These are phyloP conservation scores for Candida tetrigidarum DNA, from an alignment of 1,139 yeast species.

Conservation along the genomic window DNA sequence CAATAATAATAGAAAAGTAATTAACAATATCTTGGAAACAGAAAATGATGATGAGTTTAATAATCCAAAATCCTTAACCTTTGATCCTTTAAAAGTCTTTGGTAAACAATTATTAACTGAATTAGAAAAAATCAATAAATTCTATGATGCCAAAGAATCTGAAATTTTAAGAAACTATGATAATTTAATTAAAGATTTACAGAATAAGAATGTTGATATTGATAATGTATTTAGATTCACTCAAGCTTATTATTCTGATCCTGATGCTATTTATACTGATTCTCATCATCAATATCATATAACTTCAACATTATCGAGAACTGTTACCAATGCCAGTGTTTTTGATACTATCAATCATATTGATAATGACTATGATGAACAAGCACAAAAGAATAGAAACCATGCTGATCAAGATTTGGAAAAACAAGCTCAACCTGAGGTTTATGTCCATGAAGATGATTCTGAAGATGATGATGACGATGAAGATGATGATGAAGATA, in stretches of 20 bases:
- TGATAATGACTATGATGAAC: constrained; percentile 19
- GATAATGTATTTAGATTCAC: constrained; percentile 29
- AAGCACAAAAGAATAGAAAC: constrained; percentile 3
- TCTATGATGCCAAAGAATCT: constrained; percentile 53
- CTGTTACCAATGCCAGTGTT: constrained; percentile 34
- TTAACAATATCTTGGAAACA: not conserved
- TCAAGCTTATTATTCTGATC: constrained; percentile 10
- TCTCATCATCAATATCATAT: constrained; percentile 29
- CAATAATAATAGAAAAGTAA: not conserved
- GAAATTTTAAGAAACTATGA: constrained; percentile 52
- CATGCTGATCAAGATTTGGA: constrained; percentile 20
- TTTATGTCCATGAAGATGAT: constrained; percentile 28
- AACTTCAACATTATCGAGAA: constrained; percentile 30
- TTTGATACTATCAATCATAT: constrained; percentile 32
- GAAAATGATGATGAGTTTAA: constrained; percentile 14
- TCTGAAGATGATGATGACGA: constrained; percentile 47
- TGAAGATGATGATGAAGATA: constrained; percentile 49
- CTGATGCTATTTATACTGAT: constrained; percentile 22
- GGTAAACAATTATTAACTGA: constrained; percentile 57
- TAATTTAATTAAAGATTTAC: constrained; percentile 44
- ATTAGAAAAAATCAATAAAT: constrained; percentile 57
- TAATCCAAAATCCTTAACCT: constrained; percentile 23
- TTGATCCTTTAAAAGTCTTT: constrained; percentile 56
- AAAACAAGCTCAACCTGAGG: constrained; percentile 23
- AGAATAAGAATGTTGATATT: constrained; percentile 31